Base-by-base conservation (phyloP, 352 stramenopile genomes). In the Stramenopiles sp. region DNA sequence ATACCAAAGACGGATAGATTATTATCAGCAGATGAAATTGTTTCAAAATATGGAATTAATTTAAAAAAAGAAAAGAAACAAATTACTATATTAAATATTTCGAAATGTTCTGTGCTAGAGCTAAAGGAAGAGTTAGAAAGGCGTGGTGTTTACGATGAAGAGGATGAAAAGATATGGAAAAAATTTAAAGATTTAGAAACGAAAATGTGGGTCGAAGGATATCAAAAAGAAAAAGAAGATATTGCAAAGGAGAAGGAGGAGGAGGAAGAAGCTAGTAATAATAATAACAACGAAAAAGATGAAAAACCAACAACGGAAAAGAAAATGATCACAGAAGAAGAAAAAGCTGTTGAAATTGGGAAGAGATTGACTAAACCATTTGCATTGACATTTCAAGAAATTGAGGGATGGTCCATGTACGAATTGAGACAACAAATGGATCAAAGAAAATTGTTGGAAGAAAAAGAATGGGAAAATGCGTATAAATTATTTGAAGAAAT, bases 401-500 rank as follows among this genome's bases (percentile, higher is more conserved):
- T 69, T 27, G 53, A 69, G 53, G 53, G 20, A 27, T 69, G 53
- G 53, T 69, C 53, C 53, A 69, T 69, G 53, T 69, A 69, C 27
- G 53, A 69, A 20, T 27, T 69, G 20, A 20, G 53, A 20, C 53
- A 69, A 69, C 53, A 69, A 27, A 69, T 69, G 53, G 20, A 69
- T 20, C 20, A 69, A 23, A 69, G 53, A 69, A 27, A 27, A 27
- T 23, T 69, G 53, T 27, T 69, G 53, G 53, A 69, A 27, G 53
- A 20, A 27, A 27, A 69, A 27, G 53, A 69, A 27, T 20, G 53
- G 20, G 53, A 69, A 69, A 69, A 69, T 20, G 20, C 53, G 53
- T 69, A 69, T 27, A 69, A 69, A 69, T 27, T 69, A 27, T 69
- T 69, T 69, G 53, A 69, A 69, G 53, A 69, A 27, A 69, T 69